Conservation (phyloP, 169 alveolate species). For the Plasmodium chabaudi region DNA sequence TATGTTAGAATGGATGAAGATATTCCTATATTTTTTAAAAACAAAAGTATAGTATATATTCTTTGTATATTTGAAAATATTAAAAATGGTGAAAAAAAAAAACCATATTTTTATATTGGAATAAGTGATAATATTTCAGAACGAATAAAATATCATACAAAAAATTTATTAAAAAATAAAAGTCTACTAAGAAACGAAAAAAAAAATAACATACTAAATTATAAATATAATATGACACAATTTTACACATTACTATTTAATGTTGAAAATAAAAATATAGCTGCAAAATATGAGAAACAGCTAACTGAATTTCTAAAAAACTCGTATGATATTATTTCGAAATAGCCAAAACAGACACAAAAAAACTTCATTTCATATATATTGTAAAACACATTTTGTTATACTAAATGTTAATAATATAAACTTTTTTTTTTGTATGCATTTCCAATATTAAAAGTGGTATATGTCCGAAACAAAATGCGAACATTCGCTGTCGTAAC, state of each 20-base stretch:
- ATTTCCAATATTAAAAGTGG: neutral
- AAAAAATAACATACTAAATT: conserved; percentile 49
- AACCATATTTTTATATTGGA: conserved; percentile 75
- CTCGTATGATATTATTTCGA: conserved; percentile 39
- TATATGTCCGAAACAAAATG: conserved; percentile 56
- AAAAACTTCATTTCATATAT: neutral
- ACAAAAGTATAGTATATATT: conserved; percentile 74
- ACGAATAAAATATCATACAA: conserved; percentile 58
- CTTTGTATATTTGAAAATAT: conserved; percentile 37
- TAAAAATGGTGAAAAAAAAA: neutral
- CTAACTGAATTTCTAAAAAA: conserved; percentile 28
- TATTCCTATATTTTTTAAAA: conserved; percentile 69
- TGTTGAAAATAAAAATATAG: conserved; percentile 65
- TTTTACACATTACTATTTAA: conserved; percentile 64
- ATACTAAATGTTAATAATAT: neutral
- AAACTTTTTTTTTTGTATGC: neutral
- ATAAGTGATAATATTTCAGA: conserved; percentile 77
- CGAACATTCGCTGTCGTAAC: conserved; percentile 62
- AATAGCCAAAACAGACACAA: neutral
- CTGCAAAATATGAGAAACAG: conserved; percentile 63
- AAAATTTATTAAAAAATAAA: conserved; percentile 70
- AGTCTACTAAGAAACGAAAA: conserved; percentile 69
- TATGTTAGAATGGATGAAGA: conserved; percentile 71
- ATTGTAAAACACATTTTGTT: neutral
- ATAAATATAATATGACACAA: conserved; percentile 38